Evolutionary conservation across 345 rosid genomes (phyloP).

Genomic region (Zanthoxylum bungeanum): DNA sequence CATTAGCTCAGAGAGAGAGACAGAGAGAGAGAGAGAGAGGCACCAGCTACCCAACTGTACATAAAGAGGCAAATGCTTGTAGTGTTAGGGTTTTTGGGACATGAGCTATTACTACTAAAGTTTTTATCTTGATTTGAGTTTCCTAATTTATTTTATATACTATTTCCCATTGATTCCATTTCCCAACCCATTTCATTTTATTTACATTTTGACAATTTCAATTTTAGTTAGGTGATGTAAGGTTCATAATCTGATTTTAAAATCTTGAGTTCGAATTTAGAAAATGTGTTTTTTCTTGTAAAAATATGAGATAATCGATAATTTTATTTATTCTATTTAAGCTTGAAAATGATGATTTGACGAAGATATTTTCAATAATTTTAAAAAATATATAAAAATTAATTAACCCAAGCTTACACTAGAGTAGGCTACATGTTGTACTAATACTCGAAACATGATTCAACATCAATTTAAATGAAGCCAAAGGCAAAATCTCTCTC

Average conservation of each 20-base stretch:
- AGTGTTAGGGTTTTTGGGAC: constrained; percentile 36
- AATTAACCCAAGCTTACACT: background rate
- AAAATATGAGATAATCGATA: no score
- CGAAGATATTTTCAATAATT: no score
- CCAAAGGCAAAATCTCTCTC: constrained; percentile 5
- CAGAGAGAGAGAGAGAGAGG: constrained; percentile 11
- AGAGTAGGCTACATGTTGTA: constrained; percentile 17
- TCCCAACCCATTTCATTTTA: constrained; percentile 4
- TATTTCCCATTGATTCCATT: constrained; percentile 7
- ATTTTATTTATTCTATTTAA: no score
- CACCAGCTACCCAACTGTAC: constrained; percentile 16
- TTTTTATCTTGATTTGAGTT: constrained; percentile 11
- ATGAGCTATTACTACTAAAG: constrained; percentile 21
- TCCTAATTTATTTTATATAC: constrained; percentile 11
- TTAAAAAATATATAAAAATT: no score
- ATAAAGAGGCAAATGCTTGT: constrained; percentile 20
- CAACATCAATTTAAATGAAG: constrained; percentile 26
- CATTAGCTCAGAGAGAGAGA: constrained; percentile 24
- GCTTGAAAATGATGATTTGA: no score
- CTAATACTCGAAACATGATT: constrained; percentile 15
- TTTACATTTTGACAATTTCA: background rate
- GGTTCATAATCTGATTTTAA: no score
- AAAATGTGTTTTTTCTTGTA: no score
- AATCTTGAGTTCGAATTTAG: no score
- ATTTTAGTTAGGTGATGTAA: no score